Percentiles rank a stretch among this genome's conserved stretches.
phyloP scores from a whole-genome alignment of 768 basidiomycete genomes.

The Mycena latifolia region DNA sequence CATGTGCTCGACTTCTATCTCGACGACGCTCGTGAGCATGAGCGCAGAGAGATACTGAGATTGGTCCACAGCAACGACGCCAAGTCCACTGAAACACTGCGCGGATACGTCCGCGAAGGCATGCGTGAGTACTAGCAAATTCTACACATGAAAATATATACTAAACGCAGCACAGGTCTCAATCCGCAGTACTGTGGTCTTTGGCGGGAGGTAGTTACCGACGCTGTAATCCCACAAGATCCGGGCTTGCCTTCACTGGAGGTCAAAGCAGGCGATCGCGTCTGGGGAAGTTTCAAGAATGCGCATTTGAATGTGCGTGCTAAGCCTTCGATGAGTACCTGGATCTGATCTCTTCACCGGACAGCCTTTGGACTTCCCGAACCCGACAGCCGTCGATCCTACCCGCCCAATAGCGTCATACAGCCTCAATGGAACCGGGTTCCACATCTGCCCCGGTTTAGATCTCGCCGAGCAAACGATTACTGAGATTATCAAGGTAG shows the following conservation, averaged over 20 bases:
- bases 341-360: not conserved
- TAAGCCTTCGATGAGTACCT: not conserved
- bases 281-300: slow-evolving; percentile 47
- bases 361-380: slow-evolving; percentile 22
- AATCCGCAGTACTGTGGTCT: slow-evolving; percentile 56
- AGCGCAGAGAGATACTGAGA: slow-evolving; percentile 52
- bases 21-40: slow-evolving; percentile 51
- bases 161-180: slow-evolving; percentile 40
- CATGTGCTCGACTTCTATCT: slow-evolving; percentile 69
- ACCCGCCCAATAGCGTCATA: slow-evolving; percentile 19
- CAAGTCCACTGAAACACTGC: slow-evolving; percentile 48
- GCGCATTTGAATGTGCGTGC: slow-evolving; percentile 45
- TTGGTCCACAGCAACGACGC: slow-evolving; percentile 47
- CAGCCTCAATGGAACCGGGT: slow-evolving; percentile 48
- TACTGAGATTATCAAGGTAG: slow-evolving; percentile 55
- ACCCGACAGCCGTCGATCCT: slow-evolving; percentile 14
- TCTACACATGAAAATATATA: not conserved
- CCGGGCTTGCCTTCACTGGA: slow-evolving; percentile 35
- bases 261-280: slow-evolving; percentile 45
- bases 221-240: slow-evolving; percentile 42
- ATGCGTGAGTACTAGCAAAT: slow-evolving; percentile 48
- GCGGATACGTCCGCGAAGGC: slow-evolving; percentile 65
- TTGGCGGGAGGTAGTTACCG: slow-evolving; percentile 44
- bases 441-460: slow-evolving; percentile 55
- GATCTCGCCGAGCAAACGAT: slow-evolving; percentile 50